Evolutionary conservation across 116 monocot genomes (phyloP).

Genomic region (Posidonia oceanica): DNA sequence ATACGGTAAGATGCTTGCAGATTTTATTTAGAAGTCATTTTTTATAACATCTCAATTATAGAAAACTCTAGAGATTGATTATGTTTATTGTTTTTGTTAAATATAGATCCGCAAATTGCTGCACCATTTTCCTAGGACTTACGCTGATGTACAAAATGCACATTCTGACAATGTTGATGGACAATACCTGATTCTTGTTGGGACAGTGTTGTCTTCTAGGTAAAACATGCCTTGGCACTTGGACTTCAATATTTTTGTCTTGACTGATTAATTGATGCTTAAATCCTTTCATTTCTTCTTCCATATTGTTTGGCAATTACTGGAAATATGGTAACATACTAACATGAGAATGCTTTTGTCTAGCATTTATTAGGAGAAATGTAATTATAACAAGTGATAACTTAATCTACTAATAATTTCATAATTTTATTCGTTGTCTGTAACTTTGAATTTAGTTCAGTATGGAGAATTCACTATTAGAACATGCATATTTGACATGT

Average conservation of each 20-base stretch:
- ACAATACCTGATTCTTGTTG: conserved; percentile 66
- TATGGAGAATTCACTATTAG: not conserved
- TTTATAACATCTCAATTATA: not conserved
- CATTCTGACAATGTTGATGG: conserved; percentile 50
- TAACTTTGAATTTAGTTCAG: too few species aligned
- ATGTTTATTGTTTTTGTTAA: not conserved
- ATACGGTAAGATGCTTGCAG: conserved; percentile 45
- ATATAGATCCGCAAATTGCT: conserved; percentile 90
- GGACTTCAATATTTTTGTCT: not conserved
- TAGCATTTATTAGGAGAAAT: not conserved
- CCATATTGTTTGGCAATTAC: not conserved
- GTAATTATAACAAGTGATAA: not conserved
- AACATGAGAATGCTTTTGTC: not conserved
- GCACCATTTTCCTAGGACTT: conserved; percentile 92
- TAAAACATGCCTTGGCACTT: conserved; percentile 13
- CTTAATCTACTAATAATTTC: not conserved
- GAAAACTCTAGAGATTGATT: not conserved
- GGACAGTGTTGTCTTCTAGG: conserved; percentile 75
- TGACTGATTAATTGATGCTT: not conserved
- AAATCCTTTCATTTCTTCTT: not conserved
- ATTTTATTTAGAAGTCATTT: not conserved
- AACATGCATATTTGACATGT: too few species aligned
- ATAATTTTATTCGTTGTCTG: not conserved
- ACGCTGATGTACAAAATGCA: conserved; percentile 74
- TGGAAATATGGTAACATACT: too few species aligned